Evolutionary conservation across 768 basidiomycete genomes (phyloP), one percentile per base, ranked within the genome.

Genomic region (Boletus subparvulus): DNA sequence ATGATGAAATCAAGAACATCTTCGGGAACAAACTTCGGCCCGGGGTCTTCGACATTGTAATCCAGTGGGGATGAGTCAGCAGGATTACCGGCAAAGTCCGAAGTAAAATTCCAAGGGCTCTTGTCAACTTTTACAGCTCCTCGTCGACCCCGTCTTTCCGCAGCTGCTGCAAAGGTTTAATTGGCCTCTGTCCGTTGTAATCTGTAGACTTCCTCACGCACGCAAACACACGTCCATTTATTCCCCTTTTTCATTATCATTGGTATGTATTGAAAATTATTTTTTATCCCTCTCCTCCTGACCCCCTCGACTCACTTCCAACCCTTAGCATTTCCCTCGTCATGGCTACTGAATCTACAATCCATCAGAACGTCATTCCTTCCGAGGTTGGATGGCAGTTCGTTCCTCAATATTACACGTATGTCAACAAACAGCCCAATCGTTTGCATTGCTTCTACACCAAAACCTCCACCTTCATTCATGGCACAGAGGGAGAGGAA

Each of bases 381-480:
- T 92, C 88, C 65, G 93, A 97, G 79, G 95, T 98, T 71, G 94
- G 95, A 77, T 98, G 94, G 94, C 94, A 98, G 77, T 98, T 98
- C 78, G 94, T 97, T 65, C 93, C 94, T 47, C 95, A 99, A 77
- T 98, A 98, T 79, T 99, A 99, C 79, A 96, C 92, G 66, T 96
- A 92, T 81, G 90, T 99, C 74, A 97, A 98, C 85, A 94, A 97
- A 78, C 87, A 94, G 60, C 96, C 96, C 68, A 80, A 90, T 76
- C 90, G 94, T 74, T 84, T 98, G 66, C 97, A 99, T 77, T 94
- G 94, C 77, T 98, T 98, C 80, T 98, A 98, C 82, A 97, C 88
- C 73, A 98, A 98, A 85, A 84, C 84, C 68, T 97, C 94, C 47
- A 97, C 95, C 63, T 95, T 98, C 76, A 88, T 91, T 73, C 97